Evolutionary conservation across 1,139 yeast genomes (phyloP).

Genomic region (Geotrichum siamense): DNA sequence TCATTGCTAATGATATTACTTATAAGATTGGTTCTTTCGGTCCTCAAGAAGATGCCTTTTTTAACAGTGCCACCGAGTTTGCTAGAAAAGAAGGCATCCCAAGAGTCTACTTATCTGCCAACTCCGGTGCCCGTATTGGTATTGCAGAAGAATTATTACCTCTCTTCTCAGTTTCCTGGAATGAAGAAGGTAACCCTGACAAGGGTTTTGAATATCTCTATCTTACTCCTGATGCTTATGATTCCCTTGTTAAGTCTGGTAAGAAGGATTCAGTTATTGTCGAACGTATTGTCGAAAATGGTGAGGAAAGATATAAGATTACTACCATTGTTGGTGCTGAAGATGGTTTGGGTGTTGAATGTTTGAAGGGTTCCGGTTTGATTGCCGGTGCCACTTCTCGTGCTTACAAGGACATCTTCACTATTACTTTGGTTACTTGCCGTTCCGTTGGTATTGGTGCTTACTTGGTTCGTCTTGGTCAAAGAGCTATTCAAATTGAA

Average conservation of each 20-base stretch:
- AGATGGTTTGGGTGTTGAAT: slow-evolving; percentile 97
- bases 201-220: slow-evolving; percentile 90
- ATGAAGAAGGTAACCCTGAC: slow-evolving; percentile 60
- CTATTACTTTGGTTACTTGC: slow-evolving; percentile 92
- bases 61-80: slow-evolving; percentile 84
- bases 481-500: slow-evolving; percentile 96
- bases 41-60: slow-evolving; percentile 90
- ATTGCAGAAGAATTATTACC: slow-evolving; percentile 94
- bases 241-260: slow-evolving; percentile 51
- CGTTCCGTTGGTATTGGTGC: slow-evolving; percentile 99
- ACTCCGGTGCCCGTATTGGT: slow-evolving; percentile 98
- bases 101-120: slow-evolving; percentile 89
- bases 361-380: slow-evolving; percentile 94
- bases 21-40: slow-evolving; percentile 98
- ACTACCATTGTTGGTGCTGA: slow-evolving; percentile 86
- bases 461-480: slow-evolving; percentile 92
- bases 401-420: slow-evolving; percentile 95
- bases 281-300: slow-evolving; percentile 75
- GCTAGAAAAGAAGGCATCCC: slow-evolving; percentile 91
- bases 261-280: slow-evolving; percentile 50
- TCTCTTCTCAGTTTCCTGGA: slow-evolving; percentile 88
- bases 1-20: slow-evolving; percentile 95
- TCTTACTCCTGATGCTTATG: slow-evolving; percentile 62
- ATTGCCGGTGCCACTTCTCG: slow-evolving; percentile 98
- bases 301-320: slow-evolving; percentile 74